Percentiles rank a stretch among this genome's conserved stretches.
Evolutionary conservation across 1,284 basidiomycete species (phyloP).

Genomic region (Cryptococcus sp.): DNA sequence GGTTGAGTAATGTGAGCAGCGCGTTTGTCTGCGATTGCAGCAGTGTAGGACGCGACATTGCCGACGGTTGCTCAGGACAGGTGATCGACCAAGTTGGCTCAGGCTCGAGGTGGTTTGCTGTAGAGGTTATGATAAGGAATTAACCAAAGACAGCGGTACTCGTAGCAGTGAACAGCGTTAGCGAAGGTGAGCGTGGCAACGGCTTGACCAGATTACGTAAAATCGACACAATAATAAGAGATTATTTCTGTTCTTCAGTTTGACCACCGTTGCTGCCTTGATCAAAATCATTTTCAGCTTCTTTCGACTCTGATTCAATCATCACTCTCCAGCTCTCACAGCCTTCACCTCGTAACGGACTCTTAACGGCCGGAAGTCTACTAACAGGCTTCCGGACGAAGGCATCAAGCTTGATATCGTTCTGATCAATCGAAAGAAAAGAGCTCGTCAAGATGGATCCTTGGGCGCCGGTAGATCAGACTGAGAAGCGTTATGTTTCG

Average conservation of each 20-base stretch:
- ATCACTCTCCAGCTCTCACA: too few species aligned
- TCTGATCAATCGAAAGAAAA: too few species aligned
- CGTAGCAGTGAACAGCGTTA: neutral
- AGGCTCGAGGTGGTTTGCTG: neutral
- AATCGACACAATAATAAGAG: too few species aligned
- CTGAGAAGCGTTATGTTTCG: constrained; percentile 75
- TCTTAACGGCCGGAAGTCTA: too few species aligned
- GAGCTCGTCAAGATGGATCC: constrained; percentile 16
- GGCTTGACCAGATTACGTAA: too few species aligned
- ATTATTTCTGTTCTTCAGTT: neutral
- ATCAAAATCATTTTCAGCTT: neutral
- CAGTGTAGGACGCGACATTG: constrained; percentile 51
- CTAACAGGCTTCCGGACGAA: too few species aligned
- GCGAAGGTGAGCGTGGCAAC: neutral
- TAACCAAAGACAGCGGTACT: too few species aligned
- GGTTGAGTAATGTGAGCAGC: constrained; percentile 57
- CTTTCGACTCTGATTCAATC: neutral
- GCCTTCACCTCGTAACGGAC: too few species aligned
- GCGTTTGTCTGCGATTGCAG: constrained; percentile 56
- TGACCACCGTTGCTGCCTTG: neutral
- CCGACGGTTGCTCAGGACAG: neutral
- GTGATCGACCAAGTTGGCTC: neutral
- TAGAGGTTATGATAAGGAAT: too few species aligned
- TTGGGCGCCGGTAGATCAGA: constrained; percentile 35
- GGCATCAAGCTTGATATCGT: too few species aligned